These are phyloP conservation scores for Pseudonitzschia multistriata DNA, from an alignment of 108 stramenopile genomes.

Conservation along the genomic window DNA sequence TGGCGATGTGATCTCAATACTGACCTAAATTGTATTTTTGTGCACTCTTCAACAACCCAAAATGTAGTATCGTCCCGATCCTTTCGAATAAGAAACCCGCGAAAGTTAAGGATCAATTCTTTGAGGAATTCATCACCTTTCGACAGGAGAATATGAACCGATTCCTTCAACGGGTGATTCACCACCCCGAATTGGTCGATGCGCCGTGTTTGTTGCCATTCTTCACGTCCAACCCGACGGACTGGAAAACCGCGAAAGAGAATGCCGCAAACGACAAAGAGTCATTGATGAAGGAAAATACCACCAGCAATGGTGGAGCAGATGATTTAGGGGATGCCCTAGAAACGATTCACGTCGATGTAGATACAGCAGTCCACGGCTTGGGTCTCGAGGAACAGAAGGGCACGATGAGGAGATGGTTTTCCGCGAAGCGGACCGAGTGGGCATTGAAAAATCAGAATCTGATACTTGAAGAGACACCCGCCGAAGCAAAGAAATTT, in stretches of 20 bases:
- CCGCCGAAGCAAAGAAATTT: constrained; percentile 37
- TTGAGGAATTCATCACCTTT: constrained; percentile 24
- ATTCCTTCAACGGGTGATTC: constrained; percentile 30
- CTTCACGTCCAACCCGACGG: constrained; percentile 33
- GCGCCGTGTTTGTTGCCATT: constrained; percentile 28
- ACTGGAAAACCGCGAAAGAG: constrained; percentile 26
- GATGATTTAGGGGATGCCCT: background rate
- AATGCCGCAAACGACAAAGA: background rate
- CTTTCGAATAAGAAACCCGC: constrained; percentile 21
- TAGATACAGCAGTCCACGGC: constrained; percentile 9
- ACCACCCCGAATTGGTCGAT: constrained; percentile 30
- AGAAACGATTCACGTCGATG: constrained; percentile 14
- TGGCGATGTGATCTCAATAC: background rate
- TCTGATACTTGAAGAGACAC: constrained; percentile 29
- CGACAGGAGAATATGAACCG: constrained; percentile 24
- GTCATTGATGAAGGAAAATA: constrained; percentile 15
- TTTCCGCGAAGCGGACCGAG: constrained; percentile 13
- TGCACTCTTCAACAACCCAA: too few species aligned
- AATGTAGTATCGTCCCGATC: constrained; percentile 29
- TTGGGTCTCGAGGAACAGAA: constrained; percentile 14
- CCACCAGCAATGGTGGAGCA: constrained; percentile 11
- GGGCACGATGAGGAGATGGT: constrained; percentile 28
- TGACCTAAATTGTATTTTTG: background rate
- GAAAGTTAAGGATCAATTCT: constrained; percentile 17
- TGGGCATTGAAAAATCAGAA: constrained; percentile 27